Conservation (phyloP, 2,329 filamentous ascomycete species). For the Zymoseptoria tritici region DNA sequence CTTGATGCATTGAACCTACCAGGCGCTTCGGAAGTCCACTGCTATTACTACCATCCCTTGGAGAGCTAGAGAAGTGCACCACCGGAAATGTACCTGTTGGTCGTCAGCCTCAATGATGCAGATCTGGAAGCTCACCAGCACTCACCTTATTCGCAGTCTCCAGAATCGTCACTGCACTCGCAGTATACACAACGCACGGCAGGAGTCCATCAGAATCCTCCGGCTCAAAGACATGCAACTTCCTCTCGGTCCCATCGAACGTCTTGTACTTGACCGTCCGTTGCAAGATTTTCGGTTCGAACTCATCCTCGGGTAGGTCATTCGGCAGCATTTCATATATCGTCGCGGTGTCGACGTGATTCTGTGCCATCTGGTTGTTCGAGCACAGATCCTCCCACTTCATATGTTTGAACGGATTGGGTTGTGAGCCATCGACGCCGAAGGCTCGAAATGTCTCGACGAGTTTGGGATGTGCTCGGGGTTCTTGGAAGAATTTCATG, state of each 20-base stretch:
- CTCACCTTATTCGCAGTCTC: slow-evolving; percentile 12
- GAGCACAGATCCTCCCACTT: slow-evolving; percentile 13
- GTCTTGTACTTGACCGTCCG: slow-evolving; percentile 13
- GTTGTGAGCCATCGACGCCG: slow-evolving; percentile 16
- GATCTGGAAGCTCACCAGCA: not conserved
- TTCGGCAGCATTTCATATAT: slow-evolving; percentile 84
- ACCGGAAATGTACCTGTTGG: slow-evolving; percentile 20
- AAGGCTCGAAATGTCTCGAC: slow-evolving; percentile 15
- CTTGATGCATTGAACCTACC: not conserved
- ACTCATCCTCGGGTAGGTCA: slow-evolving; percentile 13
- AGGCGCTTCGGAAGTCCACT: slow-evolving; percentile 30
- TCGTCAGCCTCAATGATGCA: slow-evolving; percentile 2
- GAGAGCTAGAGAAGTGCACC: slow-evolving; percentile 21
- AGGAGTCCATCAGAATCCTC: slow-evolving; percentile 10
- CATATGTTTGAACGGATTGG: slow-evolving; percentile 11
- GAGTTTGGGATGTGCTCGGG: slow-evolving; percentile 20
- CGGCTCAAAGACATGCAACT: slow-evolving; percentile 14
- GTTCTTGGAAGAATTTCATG: slow-evolving; percentile 20
- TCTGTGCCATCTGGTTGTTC: slow-evolving; percentile 14
- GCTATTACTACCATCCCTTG: slow-evolving; percentile 20
- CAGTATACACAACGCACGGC: slow-evolving; percentile 22
- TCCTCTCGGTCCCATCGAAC: slow-evolving; percentile 20
- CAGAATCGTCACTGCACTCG: slow-evolving; percentile 25
- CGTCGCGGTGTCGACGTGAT: slow-evolving; percentile 32
- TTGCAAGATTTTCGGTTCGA: slow-evolving; percentile 12